Base-by-base conservation (phyloP, 1,284 basidiomycete genomes). In the Entoloma clypeatum region DNA sequence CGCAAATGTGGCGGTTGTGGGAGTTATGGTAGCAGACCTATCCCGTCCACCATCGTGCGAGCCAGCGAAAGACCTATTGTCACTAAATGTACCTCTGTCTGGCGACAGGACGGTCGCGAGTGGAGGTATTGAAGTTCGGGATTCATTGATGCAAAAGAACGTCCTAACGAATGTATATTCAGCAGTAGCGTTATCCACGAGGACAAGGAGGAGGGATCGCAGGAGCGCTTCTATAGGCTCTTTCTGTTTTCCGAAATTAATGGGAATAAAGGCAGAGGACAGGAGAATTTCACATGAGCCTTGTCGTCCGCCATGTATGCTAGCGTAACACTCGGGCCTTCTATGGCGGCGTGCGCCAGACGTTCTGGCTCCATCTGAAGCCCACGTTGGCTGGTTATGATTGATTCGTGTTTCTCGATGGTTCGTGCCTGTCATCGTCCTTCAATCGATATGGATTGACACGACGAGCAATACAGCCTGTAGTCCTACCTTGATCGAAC, bases 131-230 rank as follows among this genome's bases (percentile, higher is more conserved):
- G 62, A 52, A 9, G 47, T 59, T 31, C 63, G 66, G 6, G 58
- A 49, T 27, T 72, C 72, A 28, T 57, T 53, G 16, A 61, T 58
- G 10, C 63, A 67, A 64, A 96, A 97, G 68, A 97, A 97, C 0
- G 78, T 67, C 3, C 81, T 77, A 31, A 95, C 65, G 55, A 97
- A 97, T 1, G 81, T 75, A 61, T 93, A 94, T 63, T 97, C 93
- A 26, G 91, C 79, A 1, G 86, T 86, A 1, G 87, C 84, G 57
- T 97, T 97, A 67, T 96, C 92, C 75, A 94, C 82, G 43, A 97
- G 77, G 32, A 95, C 92, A 32, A 97, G 70, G 43, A 91, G 64
- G 29, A 92, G 67, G 0, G 93, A 95, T 14, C 93, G 80, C 51
- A 92, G 74, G 9, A 95, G 67, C 0, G 81, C 81, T 63, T 97